Conservation (phyloP, 441 rosid genomes). For the Gossypium gossypioides region DNA sequence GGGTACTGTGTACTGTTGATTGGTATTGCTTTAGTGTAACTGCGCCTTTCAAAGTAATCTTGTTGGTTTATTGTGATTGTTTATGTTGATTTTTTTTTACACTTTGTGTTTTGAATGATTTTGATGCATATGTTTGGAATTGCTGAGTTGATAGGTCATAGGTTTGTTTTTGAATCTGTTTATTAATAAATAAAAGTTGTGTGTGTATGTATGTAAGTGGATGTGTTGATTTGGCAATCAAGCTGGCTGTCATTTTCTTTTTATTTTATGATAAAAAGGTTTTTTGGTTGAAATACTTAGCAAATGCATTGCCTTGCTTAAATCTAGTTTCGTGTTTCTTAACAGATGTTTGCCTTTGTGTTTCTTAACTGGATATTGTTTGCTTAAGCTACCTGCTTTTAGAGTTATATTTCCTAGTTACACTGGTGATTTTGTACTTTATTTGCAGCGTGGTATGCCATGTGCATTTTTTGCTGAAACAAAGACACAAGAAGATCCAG, state of each 20-base stretch:
- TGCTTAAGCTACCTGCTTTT: conserved; percentile 7
- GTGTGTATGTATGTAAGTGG: neutral
- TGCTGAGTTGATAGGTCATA: neutral
- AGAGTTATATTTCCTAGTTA: conserved; percentile 11
- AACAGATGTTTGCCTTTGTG: neutral
- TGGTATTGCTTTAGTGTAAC: neutral
- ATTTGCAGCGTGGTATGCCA: conserved; percentile 21
- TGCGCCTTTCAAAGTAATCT: neutral
- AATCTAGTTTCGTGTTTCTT: neutral
- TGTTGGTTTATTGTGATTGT: neutral
- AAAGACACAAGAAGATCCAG: conserved; percentile 12
- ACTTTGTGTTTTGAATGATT: neutral
- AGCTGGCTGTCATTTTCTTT: neutral
- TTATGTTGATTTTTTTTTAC: neutral
- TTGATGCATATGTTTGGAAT: neutral
- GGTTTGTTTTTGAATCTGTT: neutral
- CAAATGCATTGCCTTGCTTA: neutral
- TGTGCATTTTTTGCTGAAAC: conserved; percentile 27
- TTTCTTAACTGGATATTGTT: neutral
- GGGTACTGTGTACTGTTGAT: neutral
- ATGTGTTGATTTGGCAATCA: neutral
- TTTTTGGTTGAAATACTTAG: neutral
- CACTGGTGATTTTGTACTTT: neutral
- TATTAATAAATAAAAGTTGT: neutral
- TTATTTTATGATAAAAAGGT: neutral